Conservation (phyloP, 331 rosid genomes). For the Malus hybrid region DNA sequence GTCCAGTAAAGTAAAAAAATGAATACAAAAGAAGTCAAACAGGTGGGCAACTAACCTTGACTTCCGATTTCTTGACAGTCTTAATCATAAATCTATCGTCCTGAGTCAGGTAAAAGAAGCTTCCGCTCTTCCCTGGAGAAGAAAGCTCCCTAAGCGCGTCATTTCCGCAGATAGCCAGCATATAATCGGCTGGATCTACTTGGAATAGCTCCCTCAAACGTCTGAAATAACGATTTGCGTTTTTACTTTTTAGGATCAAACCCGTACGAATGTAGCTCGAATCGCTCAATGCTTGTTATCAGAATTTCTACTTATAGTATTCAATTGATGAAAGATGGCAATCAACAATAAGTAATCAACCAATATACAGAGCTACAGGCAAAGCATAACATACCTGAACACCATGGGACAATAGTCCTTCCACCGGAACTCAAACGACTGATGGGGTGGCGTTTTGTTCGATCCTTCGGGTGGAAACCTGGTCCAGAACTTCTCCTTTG, state of each 20-base stretch:
- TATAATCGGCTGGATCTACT: slow-evolving; percentile 94
- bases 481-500: slow-evolving; percentile 93
- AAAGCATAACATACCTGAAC: slow-evolving; percentile 52
- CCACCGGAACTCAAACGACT: slow-evolving; percentile 79
- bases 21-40: slow-evolving; percentile 3
- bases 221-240: slow-evolving; percentile 33
- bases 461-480: slow-evolving; percentile 88
- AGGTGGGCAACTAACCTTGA: slow-evolving; percentile 58
- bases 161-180: slow-evolving; percentile 93
- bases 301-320: no score
- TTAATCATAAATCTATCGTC: slow-evolving; percentile 96
- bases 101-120: slow-evolving; percentile 88
- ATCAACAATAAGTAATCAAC: neutral
- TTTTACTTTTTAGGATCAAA: neutral
- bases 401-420: slow-evolving; percentile 95
- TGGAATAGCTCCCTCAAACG: slow-evolving; percentile 77
- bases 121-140: slow-evolving; percentile 95
- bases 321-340: neutral
- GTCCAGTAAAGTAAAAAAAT: neutral
- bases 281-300: neutral
- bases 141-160: slow-evolving; percentile 93
- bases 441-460: slow-evolving; percentile 85
- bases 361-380: neutral
- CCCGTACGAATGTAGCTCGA: neutral
- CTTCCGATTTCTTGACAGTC: slow-evolving; percentile 95